Evolutionary conservation across 2,329 filamentous ascomycete species (phyloP).

Genomic region (Albifimbria verrucaria): DNA sequence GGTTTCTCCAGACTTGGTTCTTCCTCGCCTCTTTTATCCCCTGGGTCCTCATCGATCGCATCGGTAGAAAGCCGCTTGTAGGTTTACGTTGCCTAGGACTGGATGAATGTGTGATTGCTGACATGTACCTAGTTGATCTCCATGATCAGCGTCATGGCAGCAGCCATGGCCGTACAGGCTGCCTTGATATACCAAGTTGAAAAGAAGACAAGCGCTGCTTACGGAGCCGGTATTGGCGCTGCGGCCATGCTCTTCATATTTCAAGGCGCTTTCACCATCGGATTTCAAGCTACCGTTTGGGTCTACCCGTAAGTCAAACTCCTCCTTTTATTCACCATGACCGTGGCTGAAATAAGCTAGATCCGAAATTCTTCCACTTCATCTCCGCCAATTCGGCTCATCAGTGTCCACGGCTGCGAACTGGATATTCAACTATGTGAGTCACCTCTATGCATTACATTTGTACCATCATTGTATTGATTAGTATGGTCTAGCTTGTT

Average conservation of each 20-base stretch:
- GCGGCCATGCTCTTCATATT: constrained; percentile 39
- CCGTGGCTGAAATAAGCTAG: constrained; percentile 5
- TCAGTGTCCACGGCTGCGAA: constrained; percentile 29
- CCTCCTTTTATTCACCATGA: background rate
- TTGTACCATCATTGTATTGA: background rate
- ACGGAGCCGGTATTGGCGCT: constrained; percentile 32
- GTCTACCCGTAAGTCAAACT: constrained; percentile 21
- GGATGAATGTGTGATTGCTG: background rate
- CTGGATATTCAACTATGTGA: constrained; percentile 31
- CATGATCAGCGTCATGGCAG: constrained; percentile 37
- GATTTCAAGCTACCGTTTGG: constrained; percentile 33
- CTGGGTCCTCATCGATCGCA: constrained; percentile 43
- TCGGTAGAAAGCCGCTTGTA: constrained; percentile 41
- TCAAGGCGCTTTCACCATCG: constrained; percentile 36
- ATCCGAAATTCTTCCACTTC: constrained; percentile 28
- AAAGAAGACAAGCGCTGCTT: constrained; percentile 26
- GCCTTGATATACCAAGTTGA: constrained; percentile 37
- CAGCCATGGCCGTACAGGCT: constrained; percentile 37
- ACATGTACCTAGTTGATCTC: constrained; percentile 26
- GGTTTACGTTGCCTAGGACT: background rate
- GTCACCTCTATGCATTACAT: constrained; percentile 2
- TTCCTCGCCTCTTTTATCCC: constrained; percentile 39
- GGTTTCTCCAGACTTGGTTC: constrained; percentile 47
- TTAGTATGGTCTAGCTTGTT: constrained; percentile 5
- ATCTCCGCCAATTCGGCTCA: constrained; percentile 26